These are phyloP conservation scores for Scheffersomyces ergatensis DNA, from an alignment of 805 yeast genomes.

Conservation along the genomic window DNA sequence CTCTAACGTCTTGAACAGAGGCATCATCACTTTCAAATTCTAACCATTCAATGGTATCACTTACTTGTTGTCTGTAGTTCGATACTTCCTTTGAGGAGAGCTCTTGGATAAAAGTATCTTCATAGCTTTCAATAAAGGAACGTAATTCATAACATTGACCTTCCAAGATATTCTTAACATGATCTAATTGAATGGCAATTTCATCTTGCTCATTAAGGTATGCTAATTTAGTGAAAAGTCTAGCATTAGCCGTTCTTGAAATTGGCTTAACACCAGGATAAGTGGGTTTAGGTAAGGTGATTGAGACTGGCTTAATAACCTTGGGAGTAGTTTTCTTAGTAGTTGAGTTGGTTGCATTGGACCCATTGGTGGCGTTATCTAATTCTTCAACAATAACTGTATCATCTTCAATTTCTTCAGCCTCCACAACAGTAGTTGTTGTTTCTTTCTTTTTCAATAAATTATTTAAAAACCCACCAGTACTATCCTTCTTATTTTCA, in stretches of 20 bases:
- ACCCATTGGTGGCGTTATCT: constrained; percentile 8
- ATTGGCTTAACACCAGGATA: constrained; percentile 37
- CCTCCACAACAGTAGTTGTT: constrained; percentile 20
- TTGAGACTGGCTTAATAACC: constrained; percentile 15
- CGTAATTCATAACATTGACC: constrained; percentile 69
- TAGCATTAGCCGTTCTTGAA: constrained; percentile 37
- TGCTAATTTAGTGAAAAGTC: constrained; percentile 47
- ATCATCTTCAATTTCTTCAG: constrained; percentile 10
- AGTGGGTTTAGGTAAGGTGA: constrained; percentile 46
- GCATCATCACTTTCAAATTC: constrained; percentile 67
- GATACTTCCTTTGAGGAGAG: constrained; percentile 34
- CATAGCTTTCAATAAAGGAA: constrained; percentile 53
- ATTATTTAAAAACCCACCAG: constrained; percentile 17
- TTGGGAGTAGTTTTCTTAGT: constrained; percentile 20
- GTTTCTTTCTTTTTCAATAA: constrained; percentile 18
- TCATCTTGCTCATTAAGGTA: constrained; percentile 54
- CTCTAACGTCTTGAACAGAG: constrained; percentile 21
- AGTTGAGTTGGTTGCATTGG: constrained; percentile 12
- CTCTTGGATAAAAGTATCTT: constrained; percentile 32
- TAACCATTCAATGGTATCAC: constrained; percentile 69
- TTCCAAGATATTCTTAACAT: constrained; percentile 68
- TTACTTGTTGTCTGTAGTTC: constrained; percentile 25
- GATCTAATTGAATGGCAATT: constrained; percentile 52
- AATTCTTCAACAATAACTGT: constrained; percentile 7
- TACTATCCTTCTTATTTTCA: constrained; percentile 5